Base-by-base conservation (phyloP, 805 yeast genomes). In the Hermanozyma aechmeae region DNA sequence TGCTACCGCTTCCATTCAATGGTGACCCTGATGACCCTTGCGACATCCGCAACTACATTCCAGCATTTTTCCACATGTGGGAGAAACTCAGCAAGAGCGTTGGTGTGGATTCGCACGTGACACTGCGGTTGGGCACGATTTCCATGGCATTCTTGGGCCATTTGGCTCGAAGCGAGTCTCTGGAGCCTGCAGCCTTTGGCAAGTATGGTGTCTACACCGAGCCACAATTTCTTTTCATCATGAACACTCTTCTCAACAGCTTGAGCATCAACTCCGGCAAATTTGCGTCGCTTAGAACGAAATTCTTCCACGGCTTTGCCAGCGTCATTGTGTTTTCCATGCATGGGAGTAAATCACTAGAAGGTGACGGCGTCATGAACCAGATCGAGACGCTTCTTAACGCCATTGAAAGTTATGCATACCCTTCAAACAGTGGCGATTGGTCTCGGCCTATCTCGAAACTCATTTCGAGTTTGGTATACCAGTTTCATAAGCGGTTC, bases 381-480 rank as follows among this genome's bases (percentile, higher is more conserved):
- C 59, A 67, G 27, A 44, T 87, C 4, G 58, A 61, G 14, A 65
- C 73, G 0, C 57, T 82, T 16, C 42, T 80, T n/a, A 74, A 75
- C 30, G 74, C 94, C 0, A 60, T 86, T 5, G 79, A 73, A 37
- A 82, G 95, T 13, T 83, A 79, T 53, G 77, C 76, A 3, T 96
- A 92, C 51, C 98, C 98, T 5, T 86, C 97, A 0, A 87, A 87
- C 50, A 53, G 65, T n/a, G 97, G 96, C 0, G 67, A 68, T n/a
- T 87, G 97, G 96, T 71, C 94, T 0, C 53, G 68, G 16, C 59
- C 77, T 4, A 70, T 89, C 17, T 67, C 93, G 1, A 72, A 72
- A 33, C 67, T 82, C 16, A 58, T 81, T n/a, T 66, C 69, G 35
- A 68, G 74, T 25, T 56, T 84, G 29, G 68, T 76, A 0, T 61